phyloP scores from a whole-genome alignment of 2,329 filamentous ascomycete genomes.

The Akanthomyces lecanii region DNA sequence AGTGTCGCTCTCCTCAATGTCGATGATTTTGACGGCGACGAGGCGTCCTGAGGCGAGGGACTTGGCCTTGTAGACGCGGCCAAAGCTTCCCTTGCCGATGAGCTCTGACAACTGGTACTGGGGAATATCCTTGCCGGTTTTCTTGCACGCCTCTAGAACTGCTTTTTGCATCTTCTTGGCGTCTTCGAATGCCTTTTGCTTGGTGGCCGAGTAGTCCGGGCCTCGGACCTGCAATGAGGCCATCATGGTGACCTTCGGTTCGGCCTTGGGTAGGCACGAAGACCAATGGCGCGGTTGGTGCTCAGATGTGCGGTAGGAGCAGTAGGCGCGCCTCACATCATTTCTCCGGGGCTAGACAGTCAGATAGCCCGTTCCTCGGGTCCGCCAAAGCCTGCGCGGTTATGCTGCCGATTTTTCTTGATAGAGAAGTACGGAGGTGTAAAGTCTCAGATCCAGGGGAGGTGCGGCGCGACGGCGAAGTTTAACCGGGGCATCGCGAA shows the following conservation, averaged over 20 bases:
- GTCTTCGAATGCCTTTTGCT: constrained; percentile 62
- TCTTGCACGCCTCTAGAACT: constrained; percentile 59
- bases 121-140: constrained; percentile 56
- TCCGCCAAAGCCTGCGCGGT: neutral
- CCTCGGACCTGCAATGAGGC: constrained; percentile 40
- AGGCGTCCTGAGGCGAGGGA: constrained; percentile 45
- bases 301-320: constrained; percentile 1
- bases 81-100: constrained; percentile 72
- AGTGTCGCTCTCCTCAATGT: constrained; percentile 73
- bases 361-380: neutral
- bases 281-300: neutral
- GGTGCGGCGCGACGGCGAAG: constrained; percentile 10
- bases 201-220: constrained; percentile 43
- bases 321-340: constrained; percentile 2
- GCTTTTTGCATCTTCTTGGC: constrained; percentile 64
- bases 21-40: constrained; percentile 78
- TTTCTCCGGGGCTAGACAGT: neutral
- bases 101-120: constrained; percentile 66
- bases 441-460: constrained; percentile 2
- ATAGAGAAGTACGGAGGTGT: neutral
- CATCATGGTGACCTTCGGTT: constrained; percentile 27
- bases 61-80: constrained; percentile 66
- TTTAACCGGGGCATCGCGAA: constrained; percentile 12
- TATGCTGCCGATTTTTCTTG: neutral
- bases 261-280: constrained; percentile 8